A percentile compares a stretch with the other conserved stretches of the same genome.
Conservation (phyloP, 2,329 filamentous ascomycete genomes). For the Diaporthe aspalathi region DNA sequence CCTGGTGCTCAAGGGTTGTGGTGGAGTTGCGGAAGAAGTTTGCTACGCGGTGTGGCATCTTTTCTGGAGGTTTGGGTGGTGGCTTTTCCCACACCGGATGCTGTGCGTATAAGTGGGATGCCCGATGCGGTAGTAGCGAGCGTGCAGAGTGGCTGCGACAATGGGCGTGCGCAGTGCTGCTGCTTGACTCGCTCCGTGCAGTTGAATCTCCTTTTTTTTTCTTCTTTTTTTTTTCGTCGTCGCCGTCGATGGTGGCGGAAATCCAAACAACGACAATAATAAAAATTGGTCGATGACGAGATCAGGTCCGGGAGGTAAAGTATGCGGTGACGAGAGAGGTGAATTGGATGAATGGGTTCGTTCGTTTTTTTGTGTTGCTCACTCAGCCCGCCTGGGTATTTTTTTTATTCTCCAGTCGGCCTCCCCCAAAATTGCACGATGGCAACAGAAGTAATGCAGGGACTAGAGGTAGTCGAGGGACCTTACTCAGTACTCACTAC, state of each 20-base stretch:
- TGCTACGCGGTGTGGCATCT: conserved; percentile 69
- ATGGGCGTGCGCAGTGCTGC: conserved; percentile 2
- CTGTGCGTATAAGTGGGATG: conserved; percentile 18
- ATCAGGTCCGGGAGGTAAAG: neutral
- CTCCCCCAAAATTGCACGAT: too few species aligned
- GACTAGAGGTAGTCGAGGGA: too few species aligned
- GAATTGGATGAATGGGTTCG: too few species aligned
- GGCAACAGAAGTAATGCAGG: too few species aligned
- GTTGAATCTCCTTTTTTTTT: too few species aligned
- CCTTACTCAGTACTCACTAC: too few species aligned
- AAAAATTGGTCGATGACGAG: neutral
- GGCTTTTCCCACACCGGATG: conserved; percentile 8
- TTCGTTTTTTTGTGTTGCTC: too few species aligned
- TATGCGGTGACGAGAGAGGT: neutral
- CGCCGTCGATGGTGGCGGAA: too few species aligned
- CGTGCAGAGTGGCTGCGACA: too few species aligned
- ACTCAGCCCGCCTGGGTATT: neutral
- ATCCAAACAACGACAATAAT: neutral
- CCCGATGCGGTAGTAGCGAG: conserved; percentile 19
- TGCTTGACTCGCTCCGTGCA: conserved; percentile 18
- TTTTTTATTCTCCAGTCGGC: too few species aligned
- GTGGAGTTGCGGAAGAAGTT: conserved; percentile 69
- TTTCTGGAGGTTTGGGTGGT: conserved; percentile 30
- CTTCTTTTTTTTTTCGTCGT: too few species aligned
- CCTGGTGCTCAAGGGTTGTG: conserved; percentile 56